A percentile compares a stretch with the other conserved stretches of the same genome.
Conservation (phyloP, 176 grass and related monocot species). For the Typha latifolia region DNA sequence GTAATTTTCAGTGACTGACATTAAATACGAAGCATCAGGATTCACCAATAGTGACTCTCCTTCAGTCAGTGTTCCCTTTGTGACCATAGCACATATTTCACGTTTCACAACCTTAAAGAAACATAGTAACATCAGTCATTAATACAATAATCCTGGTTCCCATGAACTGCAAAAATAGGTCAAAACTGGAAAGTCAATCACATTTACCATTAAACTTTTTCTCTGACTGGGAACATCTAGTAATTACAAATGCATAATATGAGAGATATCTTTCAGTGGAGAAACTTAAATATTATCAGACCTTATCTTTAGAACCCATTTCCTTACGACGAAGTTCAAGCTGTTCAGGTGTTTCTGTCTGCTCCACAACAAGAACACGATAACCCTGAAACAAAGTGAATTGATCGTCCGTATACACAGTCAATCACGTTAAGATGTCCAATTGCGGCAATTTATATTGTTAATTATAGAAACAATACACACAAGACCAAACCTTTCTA, state of each 20-base stretch:
- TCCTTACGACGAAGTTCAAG: constrained; percentile 80
- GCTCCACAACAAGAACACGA: constrained; percentile 89
- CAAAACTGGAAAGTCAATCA: constrained; percentile 4
- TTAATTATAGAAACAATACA: constrained; percentile 13
- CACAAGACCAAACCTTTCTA: constrained; percentile 50
- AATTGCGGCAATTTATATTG: background rate
- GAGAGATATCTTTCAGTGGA: background rate
- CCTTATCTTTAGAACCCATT: constrained; percentile 92
- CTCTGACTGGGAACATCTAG: background rate
- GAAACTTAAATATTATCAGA: constrained; percentile 26
- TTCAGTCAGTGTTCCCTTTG: constrained; percentile 88
- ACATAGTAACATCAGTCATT: constrained; percentile 14
- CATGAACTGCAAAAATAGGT: too few species aligned
- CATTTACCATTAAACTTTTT: background rate
- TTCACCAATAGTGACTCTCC: constrained; percentile 68
- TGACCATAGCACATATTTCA: constrained; percentile 88
- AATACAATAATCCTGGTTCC: too few species aligned
- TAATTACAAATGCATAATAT: background rate
- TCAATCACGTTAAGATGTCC: background rate
- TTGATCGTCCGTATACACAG: constrained; percentile 2
- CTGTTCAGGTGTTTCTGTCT: constrained; percentile 92
- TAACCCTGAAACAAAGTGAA: constrained; percentile 52
- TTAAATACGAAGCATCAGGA: constrained; percentile 73
- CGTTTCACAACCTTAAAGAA: constrained; percentile 88
- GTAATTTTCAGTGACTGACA: constrained; percentile 68